These are phyloP conservation scores for Haplographium delicatum DNA, from an alignment of 495 filamentous ascomycete species.

Conservation along the genomic window DNA sequence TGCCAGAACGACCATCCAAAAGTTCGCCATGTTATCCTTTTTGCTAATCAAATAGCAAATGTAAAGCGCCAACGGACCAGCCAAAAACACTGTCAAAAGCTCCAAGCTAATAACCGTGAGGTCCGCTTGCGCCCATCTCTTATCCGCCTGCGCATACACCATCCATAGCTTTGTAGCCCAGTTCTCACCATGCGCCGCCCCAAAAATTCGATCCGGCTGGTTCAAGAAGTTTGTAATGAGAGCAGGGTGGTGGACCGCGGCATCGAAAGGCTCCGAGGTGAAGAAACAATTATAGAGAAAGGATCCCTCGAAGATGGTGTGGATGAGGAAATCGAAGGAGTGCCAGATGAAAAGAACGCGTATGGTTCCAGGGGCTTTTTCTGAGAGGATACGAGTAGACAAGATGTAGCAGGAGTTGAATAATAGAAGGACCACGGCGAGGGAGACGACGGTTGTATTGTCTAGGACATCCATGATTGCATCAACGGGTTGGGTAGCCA, in stretches of 20 bases:
- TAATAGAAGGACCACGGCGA: slow-evolving; percentile 43
- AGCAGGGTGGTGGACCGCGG: slow-evolving; percentile 23
- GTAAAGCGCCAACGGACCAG: slow-evolving; percentile 58
- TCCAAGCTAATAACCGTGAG: slow-evolving; percentile 76
- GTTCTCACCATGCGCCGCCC: slow-evolving; percentile 58
- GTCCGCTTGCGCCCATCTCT: slow-evolving; percentile 76
- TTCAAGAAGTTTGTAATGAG: slow-evolving; percentile 35
- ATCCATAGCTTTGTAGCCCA: slow-evolving; percentile 59
- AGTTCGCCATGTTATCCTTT: slow-evolving; percentile 56
- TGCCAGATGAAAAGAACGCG: slow-evolving; percentile 93
- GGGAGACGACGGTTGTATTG: slow-evolving; percentile 47
- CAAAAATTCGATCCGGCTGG: slow-evolving; percentile 56
- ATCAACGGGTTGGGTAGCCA: background rate
- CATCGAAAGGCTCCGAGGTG: slow-evolving; percentile 49
- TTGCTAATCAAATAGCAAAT: slow-evolving; percentile 61
- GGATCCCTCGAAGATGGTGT: slow-evolving; percentile 81
- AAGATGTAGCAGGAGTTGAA: slow-evolving; percentile 39
- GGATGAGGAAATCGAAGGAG: slow-evolving; percentile 84
- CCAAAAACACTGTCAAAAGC: slow-evolving; percentile 76
- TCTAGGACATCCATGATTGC: slow-evolving; percentile 37
- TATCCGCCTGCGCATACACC: slow-evolving; percentile 87
- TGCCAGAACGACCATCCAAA: slow-evolving; percentile 71
- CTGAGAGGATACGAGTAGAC: slow-evolving; percentile 38
- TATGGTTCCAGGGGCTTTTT: slow-evolving; percentile 29
- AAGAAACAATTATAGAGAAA: slow-evolving; percentile 93